These are phyloP conservation scores for Agastache rugosa DNA, from an alignment of 257 asterid genomes.

Conservation along the genomic window DNA sequence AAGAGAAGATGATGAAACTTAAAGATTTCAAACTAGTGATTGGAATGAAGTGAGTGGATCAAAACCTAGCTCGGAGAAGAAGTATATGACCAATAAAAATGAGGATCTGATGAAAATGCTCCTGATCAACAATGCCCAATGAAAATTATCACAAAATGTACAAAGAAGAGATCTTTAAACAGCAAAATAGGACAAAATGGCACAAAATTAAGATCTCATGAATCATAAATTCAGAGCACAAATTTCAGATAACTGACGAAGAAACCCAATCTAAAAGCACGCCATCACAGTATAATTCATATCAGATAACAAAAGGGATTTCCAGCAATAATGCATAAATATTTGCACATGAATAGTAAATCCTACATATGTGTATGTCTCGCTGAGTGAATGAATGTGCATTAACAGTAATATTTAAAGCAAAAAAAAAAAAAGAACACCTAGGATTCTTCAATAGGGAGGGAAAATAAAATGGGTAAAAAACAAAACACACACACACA, in stretches of 20 bases:
- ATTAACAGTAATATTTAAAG: slow-evolving; percentile 25
- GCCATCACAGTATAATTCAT: slow-evolving; percentile 23
- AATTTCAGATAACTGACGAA: slow-evolving; percentile 18
- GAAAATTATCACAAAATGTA: slow-evolving; percentile 30
- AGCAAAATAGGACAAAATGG: background rate
- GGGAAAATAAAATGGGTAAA: background rate
- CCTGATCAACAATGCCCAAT: slow-evolving; percentile 17
- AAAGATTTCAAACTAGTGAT: slow-evolving; percentile 34
- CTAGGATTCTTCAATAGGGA: slow-evolving; percentile 43
- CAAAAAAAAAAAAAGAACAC: slow-evolving; percentile 6
- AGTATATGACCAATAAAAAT: too few species aligned
- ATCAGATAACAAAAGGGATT: background rate
- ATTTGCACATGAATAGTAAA: slow-evolving; percentile 27
- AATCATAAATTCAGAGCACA: slow-evolving; percentile 31
- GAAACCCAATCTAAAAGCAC: slow-evolving; percentile 2
- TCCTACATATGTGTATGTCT: too few species aligned
- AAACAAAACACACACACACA: background rate
- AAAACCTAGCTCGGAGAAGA: too few species aligned
- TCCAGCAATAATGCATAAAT: slow-evolving; percentile 11
- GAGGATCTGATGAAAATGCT: slow-evolving; percentile 40
- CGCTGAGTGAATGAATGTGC: slow-evolving; percentile 25
- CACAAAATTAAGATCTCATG: background rate
- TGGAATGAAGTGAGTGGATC: slow-evolving; percentile 27
- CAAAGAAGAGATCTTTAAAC: slow-evolving; percentile 33
- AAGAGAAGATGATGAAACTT: slow-evolving; percentile 9